Base-by-base conservation (phyloP, 2,329 filamentous ascomycete species). In the Teratosphaeriaceae sp. region DNA sequence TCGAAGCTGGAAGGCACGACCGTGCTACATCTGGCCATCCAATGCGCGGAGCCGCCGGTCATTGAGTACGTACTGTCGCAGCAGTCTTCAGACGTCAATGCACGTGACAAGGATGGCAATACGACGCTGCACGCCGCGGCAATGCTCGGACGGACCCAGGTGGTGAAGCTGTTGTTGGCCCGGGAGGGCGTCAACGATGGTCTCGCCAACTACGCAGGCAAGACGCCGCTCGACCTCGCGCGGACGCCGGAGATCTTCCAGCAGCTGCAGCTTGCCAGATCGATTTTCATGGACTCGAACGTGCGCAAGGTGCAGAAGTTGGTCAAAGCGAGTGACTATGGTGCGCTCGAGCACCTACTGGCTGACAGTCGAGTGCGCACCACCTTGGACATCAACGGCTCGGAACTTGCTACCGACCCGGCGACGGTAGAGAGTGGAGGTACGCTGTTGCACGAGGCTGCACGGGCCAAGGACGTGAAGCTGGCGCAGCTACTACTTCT, bases 191-290 rank as follows among this genome's bases (percentile, higher is more conserved):
- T 97, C 67, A 95, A 96, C 59, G 92, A 98, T 62, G 82, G 88
- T 5, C 72, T 94, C 38, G 72, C 82, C 42, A 98, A 98, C 67
- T 81, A 82, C 58, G 82, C 86, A 44, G 88, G 88, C 41, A 88
- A 89, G 58, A 78, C 88, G 3, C 82, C 92, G 4, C 78, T 97
- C 40, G 92, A 98, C 58, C 73, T 96, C 31, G 88, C 92, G 3
- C 82, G 89, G 29, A 96, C 82, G 20, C 88, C 92, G 1, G 90
- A 97, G 15, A 96, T 97, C 44, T 97, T 94, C 69, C 89, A 97
- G 66, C 83, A 90, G 58, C 75, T 98, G 40, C 92, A 98, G 65
- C 80, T 97, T 13, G 83, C 88, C 7, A 79, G 89, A 34, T 94
- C 89, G 3, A 72, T 96, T 39, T 97, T 90, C 63, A 83, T 94